Evolutionary conservation across 495 filamentous ascomycete genomes (phyloP).

Genomic region (Aspergillus funiculosus): DNA sequence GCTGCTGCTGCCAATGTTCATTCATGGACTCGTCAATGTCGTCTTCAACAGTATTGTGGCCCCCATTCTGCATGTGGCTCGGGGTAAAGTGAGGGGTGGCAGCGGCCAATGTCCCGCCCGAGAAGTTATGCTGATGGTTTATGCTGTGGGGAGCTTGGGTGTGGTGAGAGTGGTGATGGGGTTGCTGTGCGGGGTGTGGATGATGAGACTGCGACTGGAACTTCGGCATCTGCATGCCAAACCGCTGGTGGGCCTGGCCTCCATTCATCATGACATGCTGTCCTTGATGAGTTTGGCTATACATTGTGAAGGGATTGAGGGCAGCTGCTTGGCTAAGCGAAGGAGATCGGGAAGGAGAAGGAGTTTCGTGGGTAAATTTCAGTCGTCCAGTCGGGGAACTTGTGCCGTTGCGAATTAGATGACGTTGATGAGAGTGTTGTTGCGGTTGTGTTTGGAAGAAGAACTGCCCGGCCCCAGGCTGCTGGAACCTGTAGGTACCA

Average conservation of each 20-base stretch:
- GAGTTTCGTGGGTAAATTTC: slow-evolving; percentile 56
- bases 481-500: slow-evolving; percentile 72
- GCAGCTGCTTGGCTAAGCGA: slow-evolving; percentile 61
- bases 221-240: slow-evolving; percentile 60
- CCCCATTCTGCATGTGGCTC: slow-evolving; percentile 71
- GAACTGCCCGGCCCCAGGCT: slow-evolving; percentile 62
- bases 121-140: slow-evolving; percentile 74
- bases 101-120: slow-evolving; percentile 65
- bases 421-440: slow-evolving; percentile 45
- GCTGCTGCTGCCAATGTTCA: slow-evolving; percentile 85
- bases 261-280: slow-evolving; percentile 78
- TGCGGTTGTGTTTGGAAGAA: slow-evolving; percentile 53
- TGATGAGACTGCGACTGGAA: slow-evolving; percentile 65
- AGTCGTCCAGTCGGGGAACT: slow-evolving; percentile 41
- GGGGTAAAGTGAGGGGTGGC: slow-evolving; percentile 71
- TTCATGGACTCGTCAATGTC: slow-evolving; percentile 56
- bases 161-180: slow-evolving; percentile 66
- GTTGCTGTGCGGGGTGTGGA: slow-evolving; percentile 70
- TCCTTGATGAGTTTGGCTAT: slow-evolving; percentile 70
- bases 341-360: slow-evolving; percentile 62
- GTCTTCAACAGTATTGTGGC: slow-evolving; percentile 49
- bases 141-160: slow-evolving; percentile 63
- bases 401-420: slow-evolving; percentile 53
- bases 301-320: slow-evolving; percentile 69
- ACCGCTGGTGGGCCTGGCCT: slow-evolving; percentile 54